Base-by-base conservation (phyloP, 768 basidiomycete species). In the Boletus vinaceobasis region DNA sequence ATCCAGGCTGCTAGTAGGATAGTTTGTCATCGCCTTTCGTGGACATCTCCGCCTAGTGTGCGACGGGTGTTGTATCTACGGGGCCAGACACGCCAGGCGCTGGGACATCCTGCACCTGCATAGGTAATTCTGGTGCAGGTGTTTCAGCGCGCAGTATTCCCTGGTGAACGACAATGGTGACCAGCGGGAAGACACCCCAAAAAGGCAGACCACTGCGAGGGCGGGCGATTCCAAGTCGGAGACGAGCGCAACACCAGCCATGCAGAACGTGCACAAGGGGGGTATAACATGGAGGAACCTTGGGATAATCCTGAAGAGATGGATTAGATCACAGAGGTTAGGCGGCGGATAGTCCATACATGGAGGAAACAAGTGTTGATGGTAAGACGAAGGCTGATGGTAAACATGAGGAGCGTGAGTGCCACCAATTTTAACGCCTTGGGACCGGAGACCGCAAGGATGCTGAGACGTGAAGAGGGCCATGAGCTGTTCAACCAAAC, bases 361-460 rank as follows among this genome's bases (percentile, higher is more conserved):
- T 47, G 48, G 33, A 61, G 21, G 35, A 55, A 55, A 37, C 57
- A 55, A 13, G 44, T 14, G 21, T 54, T 48, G 37, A 47, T 45
- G 11, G 57, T 49, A n/a, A 63, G 36, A 23, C 55, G 55, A 33
- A 68, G 60, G 19, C 45, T 66, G 43, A 62, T 59, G 10, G 63
- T 68, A 36, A 63, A 69, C 1, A 65, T 52, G 10, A 69, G 52
- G 14, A 68, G 57, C 0, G 57, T 51, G 11, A 68, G 49, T 0
- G 56, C 49, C 8, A 48, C 46, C 1, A 51, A 55, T 10, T 19
- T 37, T 26, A 66, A 45, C 4, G 17, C n/a, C 10, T 37, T 50
- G 17, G 60, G 55, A 14, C 53, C 56, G 1, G 63, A 58, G 11
- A 62, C 17, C 0, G 56, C 27, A n/a, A 59, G 55, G 40, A 60